Percentiles rank a stretch among this genome's conserved stretches.
Evolutionary conservation across 1,284 basidiomycete genomes (phyloP).

Genomic region (Rhodotorula sp.): DNA sequence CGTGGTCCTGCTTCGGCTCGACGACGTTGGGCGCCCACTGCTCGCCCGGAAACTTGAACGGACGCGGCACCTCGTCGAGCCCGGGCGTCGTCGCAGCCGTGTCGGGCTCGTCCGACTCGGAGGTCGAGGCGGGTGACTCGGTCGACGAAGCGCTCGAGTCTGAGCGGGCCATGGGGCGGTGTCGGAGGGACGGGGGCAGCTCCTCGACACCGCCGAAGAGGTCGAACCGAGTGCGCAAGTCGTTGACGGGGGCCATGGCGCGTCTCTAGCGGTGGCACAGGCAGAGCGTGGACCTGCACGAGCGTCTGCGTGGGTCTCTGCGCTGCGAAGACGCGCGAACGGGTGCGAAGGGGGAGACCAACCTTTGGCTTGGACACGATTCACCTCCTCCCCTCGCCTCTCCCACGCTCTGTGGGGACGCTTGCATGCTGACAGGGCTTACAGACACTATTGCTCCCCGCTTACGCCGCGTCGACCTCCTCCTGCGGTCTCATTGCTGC

Average conservation of each 20-base stretch:
- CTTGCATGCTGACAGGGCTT: too few relatives aligned
- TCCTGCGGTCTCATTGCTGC: too few relatives aligned
- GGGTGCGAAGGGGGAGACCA: too few relatives aligned
- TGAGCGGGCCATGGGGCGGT: constrained; percentile 10
- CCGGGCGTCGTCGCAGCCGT: constrained; percentile 21
- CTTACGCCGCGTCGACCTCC: too few relatives aligned
- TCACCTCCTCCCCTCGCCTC: too few relatives aligned
- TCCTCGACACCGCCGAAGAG: constrained; percentile 31
- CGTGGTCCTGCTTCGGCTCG: constrained; percentile 42
- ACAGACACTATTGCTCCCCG: too few relatives aligned
- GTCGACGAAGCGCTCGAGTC: constrained; percentile 1
- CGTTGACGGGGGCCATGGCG: not conserved
- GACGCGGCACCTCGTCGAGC: constrained; percentile 1
- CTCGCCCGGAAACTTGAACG: constrained; percentile 22
- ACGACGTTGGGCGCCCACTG: constrained; percentile 48
- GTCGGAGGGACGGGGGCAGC: constrained; percentile 13
- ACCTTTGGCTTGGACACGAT: too few relatives aligned
- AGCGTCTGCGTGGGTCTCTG: not conserved
- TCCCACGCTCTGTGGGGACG: too few relatives aligned
- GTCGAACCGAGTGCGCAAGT: constrained; percentile 19
- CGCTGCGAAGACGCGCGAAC: too few relatives aligned
- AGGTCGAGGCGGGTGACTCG: not conserved
- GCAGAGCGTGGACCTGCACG: too few relatives aligned
- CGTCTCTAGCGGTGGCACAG: not conserved
- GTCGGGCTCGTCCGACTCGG: constrained; percentile 21